phyloP scores from a whole-genome alignment of 2,329 filamentous ascomycete species.

The Arthrinium puccinioides region DNA sequence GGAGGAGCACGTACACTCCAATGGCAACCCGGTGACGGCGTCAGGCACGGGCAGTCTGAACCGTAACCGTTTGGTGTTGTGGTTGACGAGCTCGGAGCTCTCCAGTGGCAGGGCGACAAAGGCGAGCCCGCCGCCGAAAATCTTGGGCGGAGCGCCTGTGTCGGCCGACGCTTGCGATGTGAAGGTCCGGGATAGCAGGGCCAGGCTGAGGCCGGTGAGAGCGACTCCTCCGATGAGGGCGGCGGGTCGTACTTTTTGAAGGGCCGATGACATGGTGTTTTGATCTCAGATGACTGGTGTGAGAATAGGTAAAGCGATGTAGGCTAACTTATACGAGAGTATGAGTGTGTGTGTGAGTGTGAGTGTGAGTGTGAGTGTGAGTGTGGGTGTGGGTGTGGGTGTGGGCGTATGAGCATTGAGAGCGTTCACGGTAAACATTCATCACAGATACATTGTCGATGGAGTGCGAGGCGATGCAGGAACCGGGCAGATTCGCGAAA shows the following conservation, averaged over 20 bases:
- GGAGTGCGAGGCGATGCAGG: too few relatives aligned
- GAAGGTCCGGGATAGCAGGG: conserved; percentile 16
- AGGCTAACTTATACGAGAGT: too few relatives aligned
- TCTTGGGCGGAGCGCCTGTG: conserved; percentile 15
- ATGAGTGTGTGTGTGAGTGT: too few relatives aligned
- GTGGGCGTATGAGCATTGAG: too few relatives aligned
- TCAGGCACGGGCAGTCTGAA: conserved; percentile 45
- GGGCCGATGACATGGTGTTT: too few relatives aligned
- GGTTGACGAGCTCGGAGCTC: conserved; percentile 45
- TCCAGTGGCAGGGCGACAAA: conserved; percentile 42
- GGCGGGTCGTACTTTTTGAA: background rate
- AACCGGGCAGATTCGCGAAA: too few relatives aligned
- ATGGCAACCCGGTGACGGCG: conserved; percentile 37
- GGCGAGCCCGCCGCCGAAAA: conserved; percentile 27
- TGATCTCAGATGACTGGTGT: too few relatives aligned
- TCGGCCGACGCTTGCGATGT: conserved; percentile 16
- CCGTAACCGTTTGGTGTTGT: conserved; percentile 50
- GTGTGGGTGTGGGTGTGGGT: too few relatives aligned
- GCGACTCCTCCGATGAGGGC: conserved; percentile 5
- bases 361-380: too few relatives aligned
- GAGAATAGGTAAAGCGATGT: too few relatives aligned
- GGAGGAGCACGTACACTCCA: conserved; percentile 35
- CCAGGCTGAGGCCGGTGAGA: conserved; percentile 14
- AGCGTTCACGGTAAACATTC: too few relatives aligned
- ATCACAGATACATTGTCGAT: too few relatives aligned